Conservation (phyloP, 1,284 basidiomycete species). For the Naganishia sp. region DNA sequence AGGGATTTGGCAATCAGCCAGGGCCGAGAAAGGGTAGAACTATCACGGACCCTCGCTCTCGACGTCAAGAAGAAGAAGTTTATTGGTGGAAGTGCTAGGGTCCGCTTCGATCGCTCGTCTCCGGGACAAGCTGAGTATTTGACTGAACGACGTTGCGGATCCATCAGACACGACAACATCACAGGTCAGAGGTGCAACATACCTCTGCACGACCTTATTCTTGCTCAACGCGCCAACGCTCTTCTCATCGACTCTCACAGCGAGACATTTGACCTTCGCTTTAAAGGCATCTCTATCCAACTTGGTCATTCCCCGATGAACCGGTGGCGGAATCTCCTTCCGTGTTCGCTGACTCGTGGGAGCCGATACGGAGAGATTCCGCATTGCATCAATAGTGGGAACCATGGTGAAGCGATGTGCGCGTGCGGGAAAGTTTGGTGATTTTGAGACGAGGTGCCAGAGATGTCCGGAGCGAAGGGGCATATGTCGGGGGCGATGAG, state of each 20-base stretch:
- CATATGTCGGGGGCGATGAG: not conserved
- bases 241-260: conserved; percentile 63
- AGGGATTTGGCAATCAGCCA: too few species aligned
- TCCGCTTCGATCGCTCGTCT: conserved; percentile 25
- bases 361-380: conserved; percentile 10
- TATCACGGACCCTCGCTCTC: conserved; percentile 22
- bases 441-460: not conserved
- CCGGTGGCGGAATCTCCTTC: conserved; percentile 43
- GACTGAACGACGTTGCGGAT: not conserved
- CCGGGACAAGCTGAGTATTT: conserved; percentile 26
- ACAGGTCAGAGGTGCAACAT: conserved; percentile 38
- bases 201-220: conserved; percentile 64
- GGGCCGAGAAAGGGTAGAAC: too few species aligned
- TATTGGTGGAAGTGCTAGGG: conserved; percentile 17
- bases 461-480: not conserved
- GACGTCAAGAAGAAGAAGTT: conserved; percentile 28
- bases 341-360: not conserved
- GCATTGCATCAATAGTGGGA: not conserved
- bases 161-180: not conserved
- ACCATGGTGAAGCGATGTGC: not conserved
- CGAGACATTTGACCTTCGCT: conserved; percentile 66
- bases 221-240: conserved; percentile 63
- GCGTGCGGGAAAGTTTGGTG: not conserved
- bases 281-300: conserved; percentile 68
- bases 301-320: conserved; percentile 45